A percentile compares a stretch with the other conserved stretches of the same genome.
phyloP scores from a whole-genome alignment of 208 protist genomes.

The Strigomonas culicis region DNA sequence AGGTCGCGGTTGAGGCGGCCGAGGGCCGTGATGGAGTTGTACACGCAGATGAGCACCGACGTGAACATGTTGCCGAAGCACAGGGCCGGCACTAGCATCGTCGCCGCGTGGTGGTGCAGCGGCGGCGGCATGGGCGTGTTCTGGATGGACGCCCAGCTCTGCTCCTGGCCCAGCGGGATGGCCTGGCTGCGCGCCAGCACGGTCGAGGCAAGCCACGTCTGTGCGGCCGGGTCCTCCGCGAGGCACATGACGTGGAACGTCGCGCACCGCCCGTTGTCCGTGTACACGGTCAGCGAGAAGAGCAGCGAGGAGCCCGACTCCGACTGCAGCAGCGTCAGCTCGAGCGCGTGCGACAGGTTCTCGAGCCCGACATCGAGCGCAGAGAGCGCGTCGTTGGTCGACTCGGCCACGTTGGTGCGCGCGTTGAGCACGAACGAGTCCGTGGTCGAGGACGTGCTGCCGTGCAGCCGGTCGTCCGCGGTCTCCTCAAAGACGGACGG shows the following conservation, averaged over 20 bases:
- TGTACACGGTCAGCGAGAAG: slow-evolving; percentile 80
- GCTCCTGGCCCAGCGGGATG: slow-evolving; percentile 53
- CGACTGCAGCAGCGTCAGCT: slow-evolving; percentile 50
- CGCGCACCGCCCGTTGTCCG: slow-evolving; percentile 57
- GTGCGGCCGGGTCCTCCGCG: slow-evolving; percentile 61
- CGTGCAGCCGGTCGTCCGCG: not conserved
- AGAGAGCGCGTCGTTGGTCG: slow-evolving; percentile 71
- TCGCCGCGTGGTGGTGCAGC: slow-evolving; percentile 74
- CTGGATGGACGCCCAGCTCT: slow-evolving; percentile 66
- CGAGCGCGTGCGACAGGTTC: slow-evolving; percentile 58
- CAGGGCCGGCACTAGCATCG: slow-evolving; percentile 61
- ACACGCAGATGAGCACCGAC: slow-evolving; percentile 78
- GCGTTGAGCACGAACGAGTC: slow-evolving; percentile 68
- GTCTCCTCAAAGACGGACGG: slow-evolving; percentile 48
- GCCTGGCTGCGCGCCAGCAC: slow-evolving; percentile 60
- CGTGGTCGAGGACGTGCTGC: slow-evolving; percentile 26
- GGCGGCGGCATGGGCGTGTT: slow-evolving; percentile 69
- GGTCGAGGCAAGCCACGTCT: slow-evolving; percentile 69
- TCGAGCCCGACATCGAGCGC: slow-evolving; percentile 83
- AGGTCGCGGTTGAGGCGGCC: slow-evolving; percentile 63
- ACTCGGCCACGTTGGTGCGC: slow-evolving; percentile 38
- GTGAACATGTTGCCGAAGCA: slow-evolving; percentile 82
- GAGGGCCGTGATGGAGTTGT: slow-evolving; percentile 78
- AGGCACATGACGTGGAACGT: slow-evolving; percentile 79
- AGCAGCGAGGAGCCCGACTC: slow-evolving; percentile 75